phyloP scores from a whole-genome alignment of 345 rosid genomes.

The Populus euphratica region DNA sequence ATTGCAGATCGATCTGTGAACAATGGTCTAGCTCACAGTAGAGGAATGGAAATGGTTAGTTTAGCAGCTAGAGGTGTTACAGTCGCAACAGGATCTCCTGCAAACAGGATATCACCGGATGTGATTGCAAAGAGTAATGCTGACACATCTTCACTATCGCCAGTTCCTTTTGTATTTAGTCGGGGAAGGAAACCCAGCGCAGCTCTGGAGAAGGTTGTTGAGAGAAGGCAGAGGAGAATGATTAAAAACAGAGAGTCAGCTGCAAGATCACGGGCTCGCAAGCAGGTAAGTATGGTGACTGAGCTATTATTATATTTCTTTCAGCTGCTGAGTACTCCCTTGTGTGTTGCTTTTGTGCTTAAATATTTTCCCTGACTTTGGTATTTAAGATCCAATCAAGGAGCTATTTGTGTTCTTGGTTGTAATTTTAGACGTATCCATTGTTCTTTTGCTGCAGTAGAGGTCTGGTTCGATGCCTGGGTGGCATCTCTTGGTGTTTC shows the following conservation, averaged over 20 bases:
- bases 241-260: slow-evolving; percentile 98
- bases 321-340: not conserved
- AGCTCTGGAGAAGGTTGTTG: slow-evolving; percentile 81
- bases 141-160: slow-evolving; percentile 66
- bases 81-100: slow-evolving; percentile 54
- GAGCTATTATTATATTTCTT: slow-evolving; percentile 9
- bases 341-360: not conserved
- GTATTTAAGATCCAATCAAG: not conserved
- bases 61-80: slow-evolving; percentile 33
- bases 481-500: not conserved
- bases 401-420: not conserved
- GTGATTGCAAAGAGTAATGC: slow-evolving; percentile 60
- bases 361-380: not conserved
- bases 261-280: slow-evolving; percentile 96
- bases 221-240: slow-evolving; percentile 97
- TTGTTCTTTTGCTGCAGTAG: not conserved
- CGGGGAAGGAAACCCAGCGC: slow-evolving; percentile 67
- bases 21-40: slow-evolving; percentile 40
- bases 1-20: slow-evolving; percentile 39
- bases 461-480: not conserved
- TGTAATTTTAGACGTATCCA: not conserved
- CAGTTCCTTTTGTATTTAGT: slow-evolving; percentile 67
- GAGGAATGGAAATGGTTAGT: slow-evolving; percentile 41
- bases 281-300: slow-evolving; percentile 60
- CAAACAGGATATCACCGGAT: slow-evolving; percentile 65